phyloP scores from a whole-genome alignment of 1,284 basidiomycete genomes.

The Chondrostereum purpureum region DNA sequence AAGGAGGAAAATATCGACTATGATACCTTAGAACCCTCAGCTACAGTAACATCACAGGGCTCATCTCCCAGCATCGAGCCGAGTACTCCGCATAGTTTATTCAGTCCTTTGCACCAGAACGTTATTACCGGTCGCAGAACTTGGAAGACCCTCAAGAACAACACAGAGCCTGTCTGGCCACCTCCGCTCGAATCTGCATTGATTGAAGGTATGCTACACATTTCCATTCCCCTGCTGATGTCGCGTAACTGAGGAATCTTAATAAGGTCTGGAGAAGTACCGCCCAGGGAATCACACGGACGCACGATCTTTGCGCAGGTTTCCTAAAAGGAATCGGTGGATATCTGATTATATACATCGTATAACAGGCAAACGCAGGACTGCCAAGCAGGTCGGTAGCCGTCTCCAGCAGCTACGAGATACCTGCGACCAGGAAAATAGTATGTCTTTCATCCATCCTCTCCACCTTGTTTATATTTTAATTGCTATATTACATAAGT shows the following conservation, averaged over 20 bases:
- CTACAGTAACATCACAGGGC: neutral
- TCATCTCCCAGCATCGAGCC: neutral
- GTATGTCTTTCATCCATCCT: constrained; percentile 32
- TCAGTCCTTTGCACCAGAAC: constrained; percentile 21
- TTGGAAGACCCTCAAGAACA: constrained; percentile 48
- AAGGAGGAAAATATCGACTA: too few relatives aligned
- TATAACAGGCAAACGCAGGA: constrained; percentile 55
- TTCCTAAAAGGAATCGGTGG: constrained; percentile 68
- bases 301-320: constrained; percentile 61
- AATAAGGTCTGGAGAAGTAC: constrained; percentile 57
- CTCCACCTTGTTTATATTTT: constrained; percentile 7
- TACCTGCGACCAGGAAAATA: constrained; percentile 55
- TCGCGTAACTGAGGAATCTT: constrained; percentile 7
- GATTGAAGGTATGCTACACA: constrained; percentile 52
- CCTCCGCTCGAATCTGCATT: constrained; percentile 69
- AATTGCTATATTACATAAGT: constrained; percentile 13
- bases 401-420: constrained; percentile 67
- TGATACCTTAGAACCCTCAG: too few relatives aligned
- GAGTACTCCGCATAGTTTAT: neutral
- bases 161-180: constrained; percentile 60
- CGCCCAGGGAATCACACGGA: constrained; percentile 63
- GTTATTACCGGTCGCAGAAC: constrained; percentile 46
- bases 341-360: constrained; percentile 64
- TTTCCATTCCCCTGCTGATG: constrained; percentile 9
- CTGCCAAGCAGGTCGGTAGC: constrained; percentile 68